These are phyloP conservation scores for Lactarius akahatsu DNA, from an alignment of 768 basidiomycete genomes.

Conservation along the genomic window DNA sequence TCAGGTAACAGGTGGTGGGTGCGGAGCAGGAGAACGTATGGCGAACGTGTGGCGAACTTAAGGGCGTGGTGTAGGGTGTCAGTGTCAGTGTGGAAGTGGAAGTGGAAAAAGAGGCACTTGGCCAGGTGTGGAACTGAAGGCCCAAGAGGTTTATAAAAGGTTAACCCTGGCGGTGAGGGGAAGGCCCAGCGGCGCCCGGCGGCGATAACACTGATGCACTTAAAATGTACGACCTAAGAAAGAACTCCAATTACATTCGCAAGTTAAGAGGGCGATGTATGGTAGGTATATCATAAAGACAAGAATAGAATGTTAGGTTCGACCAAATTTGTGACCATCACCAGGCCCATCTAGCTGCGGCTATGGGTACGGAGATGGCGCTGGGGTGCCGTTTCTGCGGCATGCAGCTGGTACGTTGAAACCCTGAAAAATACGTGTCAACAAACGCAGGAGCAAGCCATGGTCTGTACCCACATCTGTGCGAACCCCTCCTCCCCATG, in stretches of 20 bases:
- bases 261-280: neutral
- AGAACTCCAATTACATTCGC: constrained; percentile 8
- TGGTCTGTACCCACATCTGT: constrained; percentile 47
- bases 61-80: neutral
- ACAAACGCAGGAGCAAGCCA: neutral
- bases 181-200: too few species aligned
- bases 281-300: too few species aligned
- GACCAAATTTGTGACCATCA: constrained; percentile 16
- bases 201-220: neutral
- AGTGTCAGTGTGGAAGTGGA: neutral
- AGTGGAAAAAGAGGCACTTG: neutral
- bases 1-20: neutral
- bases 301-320: neutral
- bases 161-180: neutral
- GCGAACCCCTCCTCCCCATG: constrained; percentile 92
- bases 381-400: constrained; percentile 31
- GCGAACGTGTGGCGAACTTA: neutral
- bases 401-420: constrained; percentile 44
- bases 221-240: neutral
- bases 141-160: neutral
- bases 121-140: neutral
- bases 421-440: constrained; percentile 36
- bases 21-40: neutral
- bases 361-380: constrained; percentile 34
- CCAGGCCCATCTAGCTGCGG: constrained; percentile 39